phyloP scores from a whole-genome alignment of 805 yeast species.

The Saturnispora besseyi region DNA sequence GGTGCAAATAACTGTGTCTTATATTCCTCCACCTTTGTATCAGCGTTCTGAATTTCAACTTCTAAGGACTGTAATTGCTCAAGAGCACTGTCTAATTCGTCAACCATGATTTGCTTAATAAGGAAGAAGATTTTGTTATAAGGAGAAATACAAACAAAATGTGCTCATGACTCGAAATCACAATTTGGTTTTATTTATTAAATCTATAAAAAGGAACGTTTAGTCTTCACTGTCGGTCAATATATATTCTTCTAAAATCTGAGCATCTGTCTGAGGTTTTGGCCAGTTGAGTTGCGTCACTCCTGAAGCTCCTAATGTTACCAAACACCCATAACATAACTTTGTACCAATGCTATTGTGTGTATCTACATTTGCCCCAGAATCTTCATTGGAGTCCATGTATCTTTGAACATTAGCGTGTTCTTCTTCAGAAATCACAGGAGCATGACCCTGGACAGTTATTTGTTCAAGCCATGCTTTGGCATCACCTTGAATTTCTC shows the following conservation, averaged over 20 bases:
- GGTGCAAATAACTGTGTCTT: slow-evolving; percentile 46
- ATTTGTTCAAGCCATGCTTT: slow-evolving; percentile 59
- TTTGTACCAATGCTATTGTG: slow-evolving; percentile 16
- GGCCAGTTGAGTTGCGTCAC: slow-evolving; percentile 27
- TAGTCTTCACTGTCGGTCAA: slow-evolving; percentile 9
- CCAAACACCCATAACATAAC: slow-evolving; percentile 74
- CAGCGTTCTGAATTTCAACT: slow-evolving; percentile 43
- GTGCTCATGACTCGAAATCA: background rate
- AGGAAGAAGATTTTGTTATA: background rate
- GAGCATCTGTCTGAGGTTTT: slow-evolving; percentile 18
- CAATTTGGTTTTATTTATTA: background rate
- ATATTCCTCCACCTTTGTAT: slow-evolving; percentile 48
- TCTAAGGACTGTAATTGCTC: slow-evolving; percentile 26
- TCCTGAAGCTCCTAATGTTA: slow-evolving; percentile 40
- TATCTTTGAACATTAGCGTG: slow-evolving; percentile 22
- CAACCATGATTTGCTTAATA: background rate
- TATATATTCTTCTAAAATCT: slow-evolving; percentile 24
- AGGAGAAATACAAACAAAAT: background rate
- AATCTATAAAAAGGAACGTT: background rate
- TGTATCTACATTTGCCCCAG: background rate
- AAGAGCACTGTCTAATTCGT: slow-evolving; percentile 6
- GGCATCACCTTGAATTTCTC: slow-evolving; percentile 46
- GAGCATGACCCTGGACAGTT: slow-evolving; percentile 50
- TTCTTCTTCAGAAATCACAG: slow-evolving; percentile 38
- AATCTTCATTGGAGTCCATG: slow-evolving; percentile 8